These are phyloP conservation scores for Xylaria castorea DNA, from an alignment of 495 filamentous ascomycete genomes.

Conservation along the genomic window DNA sequence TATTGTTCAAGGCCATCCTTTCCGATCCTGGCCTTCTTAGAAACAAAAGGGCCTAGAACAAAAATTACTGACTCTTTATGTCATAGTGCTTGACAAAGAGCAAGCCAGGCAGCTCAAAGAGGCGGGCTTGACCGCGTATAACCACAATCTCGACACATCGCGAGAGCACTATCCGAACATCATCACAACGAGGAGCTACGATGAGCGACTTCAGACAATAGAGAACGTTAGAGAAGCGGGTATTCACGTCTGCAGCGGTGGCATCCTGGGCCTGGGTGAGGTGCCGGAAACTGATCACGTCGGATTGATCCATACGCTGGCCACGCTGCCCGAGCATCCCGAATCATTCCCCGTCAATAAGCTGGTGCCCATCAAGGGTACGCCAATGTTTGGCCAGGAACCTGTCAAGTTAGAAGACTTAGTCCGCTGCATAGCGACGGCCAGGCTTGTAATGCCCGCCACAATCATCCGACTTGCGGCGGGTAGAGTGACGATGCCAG, in stretches of 20 bases:
- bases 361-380: conserved; percentile 84
- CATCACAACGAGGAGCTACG: conserved; percentile 82
- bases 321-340: conserved; percentile 76
- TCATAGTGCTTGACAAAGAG: conserved; percentile 68
- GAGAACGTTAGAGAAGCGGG: conserved; percentile 78
- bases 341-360: conserved; percentile 88
- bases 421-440: conserved; percentile 79
- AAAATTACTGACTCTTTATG: neutral
- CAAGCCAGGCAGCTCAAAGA: conserved; percentile 80
- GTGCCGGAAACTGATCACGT: conserved; percentile 70
- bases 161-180: conserved; percentile 82
- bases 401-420: conserved; percentile 73
- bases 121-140: conserved; percentile 87
- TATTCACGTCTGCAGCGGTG: conserved; percentile 84
- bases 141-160: conserved; percentile 89
- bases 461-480: conserved; percentile 85
- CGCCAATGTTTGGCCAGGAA: conserved; percentile 74
- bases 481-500: conserved; percentile 74
- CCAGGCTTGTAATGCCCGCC: conserved; percentile 75
- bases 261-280: conserved; percentile 83
- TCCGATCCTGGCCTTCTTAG: no score
- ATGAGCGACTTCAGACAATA: conserved; percentile 79
- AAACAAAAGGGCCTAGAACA: neutral
- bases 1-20: neutral
- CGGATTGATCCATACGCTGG: conserved; percentile 77